phyloP scores from a whole-genome alignment of 148 eudicot genomes.

The Rhododendron vialii region DNA sequence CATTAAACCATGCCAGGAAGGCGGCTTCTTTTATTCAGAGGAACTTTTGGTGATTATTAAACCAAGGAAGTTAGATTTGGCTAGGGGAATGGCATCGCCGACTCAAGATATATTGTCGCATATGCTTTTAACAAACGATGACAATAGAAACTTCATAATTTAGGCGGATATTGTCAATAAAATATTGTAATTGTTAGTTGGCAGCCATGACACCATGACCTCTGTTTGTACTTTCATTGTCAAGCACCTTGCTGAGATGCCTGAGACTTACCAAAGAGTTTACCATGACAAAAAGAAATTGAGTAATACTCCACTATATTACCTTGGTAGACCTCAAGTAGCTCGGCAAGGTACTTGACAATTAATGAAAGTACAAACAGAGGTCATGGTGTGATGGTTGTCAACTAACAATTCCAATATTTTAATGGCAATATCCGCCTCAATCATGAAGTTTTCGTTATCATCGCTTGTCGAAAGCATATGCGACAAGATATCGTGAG shows the following conservation, averaged over 20 bases:
- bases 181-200: neutral
- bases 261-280: no score
- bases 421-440: neutral
- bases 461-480: slow-evolving; percentile 2
- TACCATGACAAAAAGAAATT: no score
- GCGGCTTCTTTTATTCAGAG: slow-evolving; percentile 25
- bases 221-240: no score
- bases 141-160: neutral
- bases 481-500: neutral
- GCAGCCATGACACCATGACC: neutral
- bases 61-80: slow-evolving; percentile 29
- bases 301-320: no score
- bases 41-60: slow-evolving; percentile 21
- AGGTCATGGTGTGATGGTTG: neutral
- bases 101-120: neutral
- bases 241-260: no score
- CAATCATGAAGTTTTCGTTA: neutral
- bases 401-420: neutral
- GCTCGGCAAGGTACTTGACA: no score
- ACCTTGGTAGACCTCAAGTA: no score
- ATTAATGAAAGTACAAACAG: no score
- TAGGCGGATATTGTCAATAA: neutral
- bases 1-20: slow-evolving; percentile 29
- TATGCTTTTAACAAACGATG: neutral
- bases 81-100: neutral